Evolutionary conservation across 2,329 filamentous ascomycete genomes (phyloP).

Genomic region (Ascosphaera acerosa): DNA sequence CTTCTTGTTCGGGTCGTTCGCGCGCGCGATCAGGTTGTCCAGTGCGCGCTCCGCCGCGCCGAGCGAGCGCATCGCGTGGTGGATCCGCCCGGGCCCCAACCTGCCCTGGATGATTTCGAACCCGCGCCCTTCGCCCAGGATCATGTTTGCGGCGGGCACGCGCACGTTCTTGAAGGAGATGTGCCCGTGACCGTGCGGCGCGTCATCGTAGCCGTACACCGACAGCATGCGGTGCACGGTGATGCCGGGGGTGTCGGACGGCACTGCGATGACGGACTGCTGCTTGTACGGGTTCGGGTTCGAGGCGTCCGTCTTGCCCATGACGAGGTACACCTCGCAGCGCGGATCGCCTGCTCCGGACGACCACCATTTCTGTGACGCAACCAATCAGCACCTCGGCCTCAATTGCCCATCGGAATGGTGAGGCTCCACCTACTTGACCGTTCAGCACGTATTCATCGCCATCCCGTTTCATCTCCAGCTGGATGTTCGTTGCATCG

Average conservation of each 20-base stretch:
- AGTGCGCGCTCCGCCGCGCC: slow-evolving; percentile 75
- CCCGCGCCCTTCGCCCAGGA: slow-evolving; percentile 76
- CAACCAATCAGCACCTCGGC: slow-evolving; percentile 2
- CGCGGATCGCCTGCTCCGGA: slow-evolving; percentile 81
- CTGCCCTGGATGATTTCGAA: slow-evolving; percentile 98
- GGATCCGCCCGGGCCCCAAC: slow-evolving; percentile 83
- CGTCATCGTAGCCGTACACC: slow-evolving; percentile 92
- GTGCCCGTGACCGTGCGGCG: slow-evolving; percentile 93
- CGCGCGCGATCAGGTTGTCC: slow-evolving; percentile 80
- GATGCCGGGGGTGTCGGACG: slow-evolving; percentile 54
- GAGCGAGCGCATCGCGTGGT: slow-evolving; percentile 91
- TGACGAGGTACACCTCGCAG: slow-evolving; percentile 84
- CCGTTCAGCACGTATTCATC: slow-evolving; percentile 83
- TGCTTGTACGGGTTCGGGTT: slow-evolving; percentile 63
- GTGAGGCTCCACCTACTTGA: slow-evolving; percentile 26
- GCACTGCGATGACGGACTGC: slow-evolving; percentile 81
- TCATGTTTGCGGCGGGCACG: slow-evolving; percentile 58
- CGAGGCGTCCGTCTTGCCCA: slow-evolving; percentile 67
- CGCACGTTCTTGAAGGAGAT: slow-evolving; percentile 74
- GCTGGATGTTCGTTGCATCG: slow-evolving; percentile 78
- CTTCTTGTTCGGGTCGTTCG: slow-evolving; percentile 78
- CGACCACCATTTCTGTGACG: slow-evolving; percentile 83
- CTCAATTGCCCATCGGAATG: neutral
- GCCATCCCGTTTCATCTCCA: slow-evolving; percentile 60
- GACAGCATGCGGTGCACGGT: slow-evolving; percentile 84